A percentile compares a stretch with the other conserved stretches of the same genome.
Evolutionary conservation across 2,329 filamentous ascomycete genomes (phyloP).

Genomic region (Raffaelea arxii): DNA sequence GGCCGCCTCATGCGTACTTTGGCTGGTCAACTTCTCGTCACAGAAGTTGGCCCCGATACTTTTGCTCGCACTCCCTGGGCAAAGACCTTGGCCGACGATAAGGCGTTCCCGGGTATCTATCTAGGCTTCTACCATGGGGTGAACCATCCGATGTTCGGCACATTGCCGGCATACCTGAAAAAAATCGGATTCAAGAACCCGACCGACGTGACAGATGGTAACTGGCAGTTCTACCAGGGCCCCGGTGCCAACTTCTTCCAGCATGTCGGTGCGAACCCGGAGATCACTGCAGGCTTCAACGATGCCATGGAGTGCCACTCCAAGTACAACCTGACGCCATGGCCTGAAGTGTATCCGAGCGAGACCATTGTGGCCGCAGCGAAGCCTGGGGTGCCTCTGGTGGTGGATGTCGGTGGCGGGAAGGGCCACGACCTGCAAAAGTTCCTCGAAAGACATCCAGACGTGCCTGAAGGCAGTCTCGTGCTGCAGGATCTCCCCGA

Average conservation of each 20-base stretch:
- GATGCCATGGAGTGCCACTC: conserved; percentile 2
- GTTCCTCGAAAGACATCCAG: not conserved
- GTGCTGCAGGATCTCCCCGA: conserved; percentile 29
- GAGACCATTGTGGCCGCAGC: not conserved
- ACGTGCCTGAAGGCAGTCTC: conserved; percentile 17
- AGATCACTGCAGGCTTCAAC: not conserved
- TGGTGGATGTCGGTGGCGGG: conserved; percentile 14
- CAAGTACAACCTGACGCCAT: conserved; percentile 1
- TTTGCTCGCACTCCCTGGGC: conserved; percentile 1
- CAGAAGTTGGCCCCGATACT: not conserved
- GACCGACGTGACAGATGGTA: not conserved
- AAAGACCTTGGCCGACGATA: not conserved
- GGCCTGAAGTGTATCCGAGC: conserved; percentile 1
- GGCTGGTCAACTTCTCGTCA: not conserved
- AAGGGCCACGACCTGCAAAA: conserved; percentile 3
- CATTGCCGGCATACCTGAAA: not conserved
- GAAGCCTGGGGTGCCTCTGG: not conserved
- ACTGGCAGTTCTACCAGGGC: not conserved
- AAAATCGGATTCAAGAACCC: not conserved
- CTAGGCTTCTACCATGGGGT: not conserved
- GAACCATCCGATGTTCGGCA: not conserved
- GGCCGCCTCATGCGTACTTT: not conserved
- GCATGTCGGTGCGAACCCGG: not conserved
- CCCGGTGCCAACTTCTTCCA: not conserved
- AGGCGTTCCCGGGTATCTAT: not conserved